Conservation (phyloP, 306 rosid species). For the Rosa rugosa region DNA sequence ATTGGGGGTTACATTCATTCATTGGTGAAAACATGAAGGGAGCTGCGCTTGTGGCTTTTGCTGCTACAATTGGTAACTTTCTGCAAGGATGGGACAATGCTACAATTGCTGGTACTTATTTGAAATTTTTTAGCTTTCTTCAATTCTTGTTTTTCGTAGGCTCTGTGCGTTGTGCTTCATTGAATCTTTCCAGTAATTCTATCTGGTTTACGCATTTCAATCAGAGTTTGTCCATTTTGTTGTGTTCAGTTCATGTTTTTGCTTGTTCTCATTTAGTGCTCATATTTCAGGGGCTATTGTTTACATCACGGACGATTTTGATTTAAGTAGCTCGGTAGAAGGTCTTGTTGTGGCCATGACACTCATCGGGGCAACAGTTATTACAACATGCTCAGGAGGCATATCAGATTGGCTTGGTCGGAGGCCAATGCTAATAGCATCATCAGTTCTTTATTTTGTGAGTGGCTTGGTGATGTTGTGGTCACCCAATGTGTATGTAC, state of each 20-base stretch:
- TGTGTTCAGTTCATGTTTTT: background rate
- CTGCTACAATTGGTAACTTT: constrained; percentile 81
- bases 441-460: constrained; percentile 61
- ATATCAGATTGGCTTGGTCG: constrained; percentile 71
- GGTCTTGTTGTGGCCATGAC: constrained; percentile 92
- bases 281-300: constrained; percentile 59
- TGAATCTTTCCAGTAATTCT: background rate
- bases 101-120: constrained; percentile 71
- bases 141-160: background rate
- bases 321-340: constrained; percentile 46
- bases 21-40: constrained; percentile 53
- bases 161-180: background rate
- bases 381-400: constrained; percentile 70
- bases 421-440: constrained; percentile 65
- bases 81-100: constrained; percentile 98
- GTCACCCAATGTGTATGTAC: constrained; percentile 74
- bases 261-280: background rate
- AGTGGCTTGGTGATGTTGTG: constrained; percentile 74
- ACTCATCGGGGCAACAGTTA: constrained; percentile 67
- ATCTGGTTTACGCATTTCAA: background rate
- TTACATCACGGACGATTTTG: constrained; percentile 60
- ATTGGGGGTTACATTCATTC: constrained; percentile 10
- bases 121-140: background rate
- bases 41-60: constrained; percentile 73
- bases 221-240: constrained; percentile 3